Evolutionary conservation across 176 grass and related monocot species (phyloP).

Genomic region (Oryza meyeriana): DNA sequence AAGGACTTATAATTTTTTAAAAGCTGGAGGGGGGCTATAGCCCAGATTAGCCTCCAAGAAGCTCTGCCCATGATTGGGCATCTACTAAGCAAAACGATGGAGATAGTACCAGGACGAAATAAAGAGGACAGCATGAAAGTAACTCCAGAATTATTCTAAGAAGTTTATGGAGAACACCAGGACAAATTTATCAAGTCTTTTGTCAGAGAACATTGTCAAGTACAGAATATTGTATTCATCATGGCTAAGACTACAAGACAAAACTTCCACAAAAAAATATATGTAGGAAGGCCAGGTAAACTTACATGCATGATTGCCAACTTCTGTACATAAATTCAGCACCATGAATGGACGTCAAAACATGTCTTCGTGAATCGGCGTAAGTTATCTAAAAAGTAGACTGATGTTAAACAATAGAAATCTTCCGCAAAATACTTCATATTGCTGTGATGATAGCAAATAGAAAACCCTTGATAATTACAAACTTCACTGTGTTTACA

Average conservation of each 20-base stretch:
- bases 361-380: not conserved
- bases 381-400: not conserved
- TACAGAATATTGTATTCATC: not conserved
- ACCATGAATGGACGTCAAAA: not conserved
- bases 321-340: not conserved
- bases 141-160: not conserved
- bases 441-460: not conserved
- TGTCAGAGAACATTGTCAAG: not conserved
- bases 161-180: not conserved
- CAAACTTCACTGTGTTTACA: not conserved
- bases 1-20: too few species aligned
- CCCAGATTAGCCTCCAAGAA: too few species aligned
- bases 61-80: not conserved
- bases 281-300: not conserved
- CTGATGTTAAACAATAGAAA: not conserved
- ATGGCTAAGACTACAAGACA: not conserved
- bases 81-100: not conserved
- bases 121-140: not conserved
- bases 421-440: not conserved
- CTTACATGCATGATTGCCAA: not conserved
- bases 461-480: not conserved
- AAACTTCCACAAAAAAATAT: not conserved
- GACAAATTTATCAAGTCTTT: not conserved
- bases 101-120: not conserved
- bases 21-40: too few species aligned